Evolutionary conservation across 176 grass and related monocot species (phyloP).

Genomic region (Rhynchospora breviuscula): DNA sequence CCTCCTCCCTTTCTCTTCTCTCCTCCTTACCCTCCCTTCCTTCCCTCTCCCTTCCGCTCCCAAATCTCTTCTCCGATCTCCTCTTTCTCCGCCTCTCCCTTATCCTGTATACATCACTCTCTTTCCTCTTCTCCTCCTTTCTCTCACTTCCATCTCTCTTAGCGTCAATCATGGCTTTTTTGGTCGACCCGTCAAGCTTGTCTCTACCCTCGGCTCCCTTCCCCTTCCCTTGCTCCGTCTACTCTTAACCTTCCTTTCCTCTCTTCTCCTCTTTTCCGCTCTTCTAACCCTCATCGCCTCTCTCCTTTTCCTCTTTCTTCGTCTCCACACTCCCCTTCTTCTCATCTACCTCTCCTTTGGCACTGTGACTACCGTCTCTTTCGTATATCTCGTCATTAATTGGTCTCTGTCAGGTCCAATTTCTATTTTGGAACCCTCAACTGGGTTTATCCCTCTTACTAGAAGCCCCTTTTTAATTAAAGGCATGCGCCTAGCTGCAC

Average conservation of each 20-base stretch:
- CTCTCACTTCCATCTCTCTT: slow-evolving; percentile 16
- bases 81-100: background rate
- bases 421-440: background rate
- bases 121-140: slow-evolving; percentile 24
- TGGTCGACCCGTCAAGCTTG: slow-evolving; percentile 35
- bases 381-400: background rate
- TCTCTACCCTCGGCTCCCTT: slow-evolving; percentile 31
- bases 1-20: background rate
- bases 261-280: slow-evolving; percentile 12
- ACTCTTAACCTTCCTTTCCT: background rate
- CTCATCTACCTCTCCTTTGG: background rate
- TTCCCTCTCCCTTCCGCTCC: background rate
- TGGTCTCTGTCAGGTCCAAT: background rate
- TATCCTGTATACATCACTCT: slow-evolving; percentile 3
- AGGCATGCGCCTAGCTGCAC: background rate
- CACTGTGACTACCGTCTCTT: background rate
- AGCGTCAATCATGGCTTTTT: slow-evolving; percentile 35
- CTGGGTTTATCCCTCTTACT: background rate
- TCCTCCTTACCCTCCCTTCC: slow-evolving; percentile 17
- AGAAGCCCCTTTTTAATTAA: background rate
- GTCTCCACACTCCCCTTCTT: background rate
- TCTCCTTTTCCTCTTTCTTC: slow-evolving; percentile 10
- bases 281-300: slow-evolving; percentile 1
- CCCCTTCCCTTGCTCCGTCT: slow-evolving; percentile 18
- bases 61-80: background rate